Percentiles rank a stretch among this genome's conserved stretches.
Conservation (phyloP, 495 filamentous ascomycete species). For the Penicillium tannophilum region DNA sequence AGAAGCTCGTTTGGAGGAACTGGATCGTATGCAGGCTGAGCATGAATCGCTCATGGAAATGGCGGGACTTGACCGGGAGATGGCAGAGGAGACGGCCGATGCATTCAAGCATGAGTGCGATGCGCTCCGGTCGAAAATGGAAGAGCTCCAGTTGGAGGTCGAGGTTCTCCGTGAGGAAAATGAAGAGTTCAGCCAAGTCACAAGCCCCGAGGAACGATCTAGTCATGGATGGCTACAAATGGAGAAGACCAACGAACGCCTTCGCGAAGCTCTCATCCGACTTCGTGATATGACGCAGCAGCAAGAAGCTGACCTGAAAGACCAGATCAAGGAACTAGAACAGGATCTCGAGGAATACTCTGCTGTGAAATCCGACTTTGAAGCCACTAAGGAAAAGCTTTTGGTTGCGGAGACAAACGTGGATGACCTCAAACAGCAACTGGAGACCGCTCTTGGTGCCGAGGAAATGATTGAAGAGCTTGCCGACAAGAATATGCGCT, state of each 20-base stretch:
- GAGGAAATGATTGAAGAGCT: constrained; percentile 95
- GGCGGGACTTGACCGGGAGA: constrained; percentile 86
- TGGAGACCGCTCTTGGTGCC: constrained; percentile 82
- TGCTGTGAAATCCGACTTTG: constrained; percentile 69
- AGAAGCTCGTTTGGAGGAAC: constrained; percentile 63
- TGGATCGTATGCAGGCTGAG: constrained; percentile 76
- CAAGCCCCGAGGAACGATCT: constrained; percentile 83
- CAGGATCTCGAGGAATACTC: constrained; percentile 75
- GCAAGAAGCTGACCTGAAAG: constrained; percentile 75
- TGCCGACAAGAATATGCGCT: constrained; percentile 77
- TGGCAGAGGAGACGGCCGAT: constrained; percentile 93
- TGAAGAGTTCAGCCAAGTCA: constrained; percentile 74
- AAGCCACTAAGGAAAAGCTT: constrained; percentile 69
- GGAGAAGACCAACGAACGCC: constrained; percentile 83
- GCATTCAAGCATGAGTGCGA: constrained; percentile 78
- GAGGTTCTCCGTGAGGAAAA: constrained; percentile 90
- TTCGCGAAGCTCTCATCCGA: constrained; percentile 82
- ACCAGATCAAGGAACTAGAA: constrained; percentile 76
- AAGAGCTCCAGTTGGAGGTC: constrained; percentile 85
- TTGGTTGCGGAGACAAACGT: constrained; percentile 72
- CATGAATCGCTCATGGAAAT: constrained; percentile 85
- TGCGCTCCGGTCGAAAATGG: constrained; percentile 67
- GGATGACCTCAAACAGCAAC: constrained; percentile 85
- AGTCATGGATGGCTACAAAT: constrained; percentile 89
- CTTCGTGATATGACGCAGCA: constrained; percentile 86